These are phyloP conservation scores for Capsicum rhomboideum DNA, from an alignment of 257 asterid species.

Conservation along the genomic window DNA sequence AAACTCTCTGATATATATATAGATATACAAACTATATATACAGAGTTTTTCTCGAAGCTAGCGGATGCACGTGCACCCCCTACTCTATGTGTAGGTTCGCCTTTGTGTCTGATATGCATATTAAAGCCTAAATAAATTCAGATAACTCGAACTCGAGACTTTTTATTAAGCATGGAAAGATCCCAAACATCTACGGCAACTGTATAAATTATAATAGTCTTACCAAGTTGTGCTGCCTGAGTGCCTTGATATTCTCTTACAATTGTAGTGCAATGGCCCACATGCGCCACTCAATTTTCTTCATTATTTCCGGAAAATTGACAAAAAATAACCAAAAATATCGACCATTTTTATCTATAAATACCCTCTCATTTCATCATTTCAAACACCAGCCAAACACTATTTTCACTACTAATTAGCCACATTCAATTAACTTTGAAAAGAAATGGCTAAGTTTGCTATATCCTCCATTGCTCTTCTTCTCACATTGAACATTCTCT, in stretches of 20 bases:
- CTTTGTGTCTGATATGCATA: too few relatives aligned
- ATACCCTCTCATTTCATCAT: conserved; percentile 1
- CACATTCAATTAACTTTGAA: not conserved
- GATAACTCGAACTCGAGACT: accelerated
- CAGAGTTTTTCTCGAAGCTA: too few relatives aligned
- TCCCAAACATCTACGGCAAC: not conserved
- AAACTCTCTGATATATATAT: too few relatives aligned
- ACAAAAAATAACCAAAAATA: not conserved
- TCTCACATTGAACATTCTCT: conserved; percentile 16
- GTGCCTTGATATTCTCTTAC: not conserved
- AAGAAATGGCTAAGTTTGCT: conserved; percentile 1
- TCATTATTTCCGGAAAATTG: not conserved
- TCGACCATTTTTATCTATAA: not conserved
- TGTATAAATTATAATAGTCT: too few relatives aligned
- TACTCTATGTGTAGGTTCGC: too few relatives aligned
- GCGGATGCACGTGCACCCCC: too few relatives aligned
- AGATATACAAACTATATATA: too few relatives aligned
- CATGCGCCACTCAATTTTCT: not conserved
- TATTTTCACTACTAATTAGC: not conserved
- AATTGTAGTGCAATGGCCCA: not conserved
- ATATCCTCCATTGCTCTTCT: conserved; percentile 4
- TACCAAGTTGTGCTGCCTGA: not conserved
- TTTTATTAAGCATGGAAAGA: not conserved
- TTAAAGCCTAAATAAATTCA: too few relatives aligned
- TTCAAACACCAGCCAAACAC: not conserved